Percentiles rank a stretch among this genome's conserved stretches.
phyloP scores from a whole-genome alignment of 148 eudicot species.

The Vaccinium macrocarpon region DNA sequence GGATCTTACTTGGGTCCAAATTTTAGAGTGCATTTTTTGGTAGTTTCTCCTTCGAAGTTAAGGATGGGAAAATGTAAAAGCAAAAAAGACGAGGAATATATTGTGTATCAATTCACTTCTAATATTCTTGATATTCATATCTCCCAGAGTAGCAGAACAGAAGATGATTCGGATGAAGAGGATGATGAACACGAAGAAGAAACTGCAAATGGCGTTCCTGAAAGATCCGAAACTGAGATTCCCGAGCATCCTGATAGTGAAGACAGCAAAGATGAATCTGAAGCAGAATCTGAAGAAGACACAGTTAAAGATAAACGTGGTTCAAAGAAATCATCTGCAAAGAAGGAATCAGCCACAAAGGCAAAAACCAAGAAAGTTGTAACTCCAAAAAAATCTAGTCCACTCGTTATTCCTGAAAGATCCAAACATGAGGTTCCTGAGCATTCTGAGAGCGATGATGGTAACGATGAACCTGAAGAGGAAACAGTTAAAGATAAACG shows the following conservation, averaged over 20 bases:
- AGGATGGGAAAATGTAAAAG: not conserved
- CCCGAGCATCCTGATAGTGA: constrained; percentile 26
- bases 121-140: constrained; percentile 18
- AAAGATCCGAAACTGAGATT: constrained; percentile 7
- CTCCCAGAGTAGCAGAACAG: constrained; percentile 49
- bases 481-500: constrained; percentile 40
- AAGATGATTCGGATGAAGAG: constrained; percentile 46
- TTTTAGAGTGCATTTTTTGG: constrained; percentile 5
- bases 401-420: constrained; percentile 41
- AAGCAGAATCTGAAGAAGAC: constrained; percentile 56
- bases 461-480: constrained; percentile 45
- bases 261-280: constrained; percentile 38
- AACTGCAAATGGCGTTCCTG: constrained; percentile 38
- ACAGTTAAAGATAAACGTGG: constrained; percentile 36
- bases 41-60: not conserved
- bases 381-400: constrained; percentile 44
- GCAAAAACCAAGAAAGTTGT: constrained; percentile 42
- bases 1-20: constrained; percentile 8
- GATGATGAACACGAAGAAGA: constrained; percentile 20
- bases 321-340: constrained; percentile 44
- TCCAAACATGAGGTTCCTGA: constrained; percentile 62
- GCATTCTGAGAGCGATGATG: constrained; percentile 42
- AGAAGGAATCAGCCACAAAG: constrained; percentile 48
- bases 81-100: not conserved
- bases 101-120: not conserved